Evolutionary conservation across 2,329 filamentous ascomycete species (phyloP).

Genomic region (Fusarium sp.): DNA sequence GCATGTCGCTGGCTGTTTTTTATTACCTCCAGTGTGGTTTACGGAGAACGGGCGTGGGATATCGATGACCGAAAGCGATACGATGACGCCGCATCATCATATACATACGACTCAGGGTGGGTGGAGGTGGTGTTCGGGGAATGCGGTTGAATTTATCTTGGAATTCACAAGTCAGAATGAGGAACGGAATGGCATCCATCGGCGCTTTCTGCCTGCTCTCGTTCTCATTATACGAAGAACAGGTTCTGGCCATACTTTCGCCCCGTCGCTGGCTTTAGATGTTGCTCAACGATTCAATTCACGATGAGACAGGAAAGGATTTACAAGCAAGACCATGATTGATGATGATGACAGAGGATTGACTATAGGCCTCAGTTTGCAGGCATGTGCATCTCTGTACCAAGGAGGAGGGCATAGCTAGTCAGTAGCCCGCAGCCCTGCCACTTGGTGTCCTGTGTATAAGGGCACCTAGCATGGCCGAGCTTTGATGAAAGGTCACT

Average conservation of each 20-base stretch:
- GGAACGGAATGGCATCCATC: conserved; percentile 11
- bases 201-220: conserved; percentile 31
- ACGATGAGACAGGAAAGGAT: conserved; percentile 25
- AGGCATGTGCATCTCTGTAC: conserved; percentile 28
- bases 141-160: conserved; percentile 34
- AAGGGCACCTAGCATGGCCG: conserved; percentile 27
- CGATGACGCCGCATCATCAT: conserved; percentile 25
- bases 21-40: conserved; percentile 18
- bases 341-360: conserved; percentile 30
- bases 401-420: conserved; percentile 13
- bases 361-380: conserved; percentile 16
- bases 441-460: conserved; percentile 29
- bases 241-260: conserved; percentile 37
- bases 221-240: conserved; percentile 21
- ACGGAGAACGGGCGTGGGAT: conserved; percentile 17
- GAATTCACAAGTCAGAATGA: conserved; percentile 37
- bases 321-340: conserved; percentile 38
- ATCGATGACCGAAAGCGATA: conserved; percentile 36
- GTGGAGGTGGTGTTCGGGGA: conserved; percentile 34
- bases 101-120: conserved; percentile 30
- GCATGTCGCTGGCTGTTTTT: conserved; percentile 40
- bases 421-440: conserved; percentile 18
- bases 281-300: conserved; percentile 26
- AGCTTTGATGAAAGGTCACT: conserved; percentile 39
- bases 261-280: conserved; percentile 40